Conservation (phyloP, 805 yeast species). For the Ogataea wickerhamii region DNA sequence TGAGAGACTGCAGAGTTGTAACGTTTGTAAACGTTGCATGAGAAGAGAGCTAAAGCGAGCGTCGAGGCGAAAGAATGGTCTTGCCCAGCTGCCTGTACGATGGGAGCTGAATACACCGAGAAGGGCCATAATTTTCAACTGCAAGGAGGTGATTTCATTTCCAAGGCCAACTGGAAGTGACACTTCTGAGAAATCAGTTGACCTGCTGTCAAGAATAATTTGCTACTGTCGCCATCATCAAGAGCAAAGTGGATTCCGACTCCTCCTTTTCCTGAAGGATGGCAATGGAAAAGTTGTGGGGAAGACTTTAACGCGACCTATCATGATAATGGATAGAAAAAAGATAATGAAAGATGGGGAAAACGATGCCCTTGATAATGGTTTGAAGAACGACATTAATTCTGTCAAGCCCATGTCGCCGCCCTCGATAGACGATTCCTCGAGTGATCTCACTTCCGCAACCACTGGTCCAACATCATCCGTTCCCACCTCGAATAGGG, state of each 20-base stretch:
- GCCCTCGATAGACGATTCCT: constrained; percentile 33
- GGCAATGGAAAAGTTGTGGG: constrained; percentile 62
- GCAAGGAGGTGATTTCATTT: constrained; percentile 78
- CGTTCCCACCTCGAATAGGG: neutral
- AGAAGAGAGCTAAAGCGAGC: constrained; percentile 94
- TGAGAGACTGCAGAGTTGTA: constrained; percentile 42
- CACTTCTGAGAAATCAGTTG: constrained; percentile 37
- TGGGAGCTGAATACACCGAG: constrained; percentile 74
- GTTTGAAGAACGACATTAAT: constrained; percentile 1
- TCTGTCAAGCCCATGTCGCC: constrained; percentile 20
- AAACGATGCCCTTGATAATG: constrained; percentile 6
- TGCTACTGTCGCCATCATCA: constrained; percentile 96
- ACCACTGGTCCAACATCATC: constrained; percentile 14
- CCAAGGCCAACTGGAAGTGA: constrained; percentile 49
- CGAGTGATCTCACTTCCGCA: constrained; percentile 27
- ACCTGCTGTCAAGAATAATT: constrained; percentile 69
- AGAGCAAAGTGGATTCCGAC: constrained; percentile 79
- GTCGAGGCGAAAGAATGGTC: constrained; percentile 81
- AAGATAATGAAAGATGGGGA: constrained; percentile 49
- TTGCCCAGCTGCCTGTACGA: constrained; percentile 66
- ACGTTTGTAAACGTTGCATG: constrained; percentile 84
- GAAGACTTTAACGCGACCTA: constrained; percentile 63
- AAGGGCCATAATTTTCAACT: constrained; percentile 86
- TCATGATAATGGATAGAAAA: constrained; percentile 94
- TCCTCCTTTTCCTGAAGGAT: constrained; percentile 66